Evolutionary conservation across 257 asterid genomes (phyloP).

Genomic region (Anisodus acutangulus): DNA sequence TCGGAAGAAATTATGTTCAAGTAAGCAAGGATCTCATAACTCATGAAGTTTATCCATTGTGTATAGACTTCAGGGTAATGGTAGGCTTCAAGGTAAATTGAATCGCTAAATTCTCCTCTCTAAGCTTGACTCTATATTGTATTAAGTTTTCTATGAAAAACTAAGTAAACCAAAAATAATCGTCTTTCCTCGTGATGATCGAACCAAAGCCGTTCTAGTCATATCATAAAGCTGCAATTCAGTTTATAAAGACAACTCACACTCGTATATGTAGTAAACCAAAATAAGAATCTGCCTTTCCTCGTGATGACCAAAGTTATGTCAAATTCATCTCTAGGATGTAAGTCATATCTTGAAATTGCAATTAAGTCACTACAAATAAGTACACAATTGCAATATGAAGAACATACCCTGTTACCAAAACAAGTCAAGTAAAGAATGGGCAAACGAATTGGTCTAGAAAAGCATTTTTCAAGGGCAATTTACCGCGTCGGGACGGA

Average conservation of each 20-base stretch:
- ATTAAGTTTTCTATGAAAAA: not conserved
- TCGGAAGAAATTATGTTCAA: no score
- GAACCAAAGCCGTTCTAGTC: not conserved
- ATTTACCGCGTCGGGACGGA: constrained; percentile 51
- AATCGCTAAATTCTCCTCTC: constrained; percentile 6
- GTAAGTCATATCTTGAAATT: not conserved
- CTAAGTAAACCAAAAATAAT: constrained; percentile 14
- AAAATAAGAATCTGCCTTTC: not conserved
- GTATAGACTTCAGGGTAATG: not conserved
- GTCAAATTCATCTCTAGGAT: not conserved
- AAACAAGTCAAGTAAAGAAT: not conserved
- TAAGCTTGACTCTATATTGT: not conserved
- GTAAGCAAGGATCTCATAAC: not conserved
- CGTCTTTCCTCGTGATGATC: not conserved
- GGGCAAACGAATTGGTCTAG: not conserved
- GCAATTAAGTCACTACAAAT: not conserved
- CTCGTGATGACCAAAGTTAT: not conserved
- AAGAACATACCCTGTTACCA: not conserved
- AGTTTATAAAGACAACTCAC: not conserved
- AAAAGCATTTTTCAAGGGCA: not conserved
- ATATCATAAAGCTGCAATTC: constrained; percentile 17
- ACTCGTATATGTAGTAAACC: not conserved
- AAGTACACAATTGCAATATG: not conserved
- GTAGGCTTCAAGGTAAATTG: not conserved
- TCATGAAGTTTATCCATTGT: not conserved